Conservation (phyloP, 2,329 filamentous ascomycete genomes). For the Didymella arachidicola region DNA sequence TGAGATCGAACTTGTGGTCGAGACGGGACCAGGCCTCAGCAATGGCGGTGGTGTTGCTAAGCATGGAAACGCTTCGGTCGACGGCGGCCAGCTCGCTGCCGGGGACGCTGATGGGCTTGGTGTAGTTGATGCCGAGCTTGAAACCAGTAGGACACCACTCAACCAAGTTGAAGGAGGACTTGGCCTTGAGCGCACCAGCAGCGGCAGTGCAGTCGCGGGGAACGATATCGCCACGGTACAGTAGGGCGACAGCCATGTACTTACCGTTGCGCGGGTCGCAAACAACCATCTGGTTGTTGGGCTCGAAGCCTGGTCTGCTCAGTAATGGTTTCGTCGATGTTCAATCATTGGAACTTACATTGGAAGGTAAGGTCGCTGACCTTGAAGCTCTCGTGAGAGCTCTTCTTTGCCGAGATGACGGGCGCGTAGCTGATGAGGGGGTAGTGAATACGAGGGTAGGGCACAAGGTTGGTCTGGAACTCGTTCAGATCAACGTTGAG, state of each 20-base stretch:
- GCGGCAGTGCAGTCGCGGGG: slow-evolving; percentile 74
- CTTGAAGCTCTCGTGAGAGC: slow-evolving; percentile 87
- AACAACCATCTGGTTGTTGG: slow-evolving; percentile 81
- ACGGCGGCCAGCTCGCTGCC: slow-evolving; percentile 98
- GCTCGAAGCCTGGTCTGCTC: slow-evolving; percentile 69
- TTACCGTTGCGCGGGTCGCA: slow-evolving; percentile 77
- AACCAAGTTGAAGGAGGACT: slow-evolving; percentile 75
- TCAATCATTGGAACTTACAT: slow-evolving; percentile 56
- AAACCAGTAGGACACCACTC: slow-evolving; percentile 80
- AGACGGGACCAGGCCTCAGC: slow-evolving; percentile 76
- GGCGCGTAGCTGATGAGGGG: slow-evolving; percentile 76
- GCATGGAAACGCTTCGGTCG: slow-evolving; percentile 89
- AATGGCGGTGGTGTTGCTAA: slow-evolving; percentile 78
- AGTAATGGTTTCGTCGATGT: slow-evolving; percentile 25
- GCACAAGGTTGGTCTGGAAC: slow-evolving; percentile 79
- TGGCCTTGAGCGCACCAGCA: slow-evolving; percentile 72
- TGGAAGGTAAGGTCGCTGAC: slow-evolving; percentile 78
- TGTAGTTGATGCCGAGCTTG: slow-evolving; percentile 80
- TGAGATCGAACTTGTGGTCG: slow-evolving; percentile 78
- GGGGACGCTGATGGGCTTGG: slow-evolving; percentile 85
- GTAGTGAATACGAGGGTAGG: slow-evolving; percentile 77
- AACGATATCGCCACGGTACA: slow-evolving; percentile 76
- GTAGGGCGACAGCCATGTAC: slow-evolving; percentile 77
- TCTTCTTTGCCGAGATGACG: slow-evolving; percentile 76
- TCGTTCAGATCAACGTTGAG: slow-evolving; percentile 79